Conservation (phyloP, 805 yeast genomes). For the Starmerella floris region DNA sequence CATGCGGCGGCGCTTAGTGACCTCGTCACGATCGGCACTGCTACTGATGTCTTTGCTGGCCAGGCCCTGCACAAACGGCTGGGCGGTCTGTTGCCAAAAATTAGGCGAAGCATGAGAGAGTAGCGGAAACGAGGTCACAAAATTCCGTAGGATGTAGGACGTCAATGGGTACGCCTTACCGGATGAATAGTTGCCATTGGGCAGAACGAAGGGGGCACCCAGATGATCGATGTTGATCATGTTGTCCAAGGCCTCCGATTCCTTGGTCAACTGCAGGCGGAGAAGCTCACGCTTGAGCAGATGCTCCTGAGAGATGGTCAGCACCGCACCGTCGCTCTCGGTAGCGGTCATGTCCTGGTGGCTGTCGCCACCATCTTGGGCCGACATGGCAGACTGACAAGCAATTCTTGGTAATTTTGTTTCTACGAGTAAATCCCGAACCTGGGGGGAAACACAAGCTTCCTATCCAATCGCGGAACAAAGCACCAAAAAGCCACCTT, state of each 20-base stretch:
- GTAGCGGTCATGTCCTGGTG: no score
- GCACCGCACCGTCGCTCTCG: background rate
- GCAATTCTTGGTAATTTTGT: no score
- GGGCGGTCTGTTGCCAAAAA: conserved; percentile 72
- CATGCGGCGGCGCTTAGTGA: conserved; percentile 55
- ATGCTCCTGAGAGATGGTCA: conserved; percentile 66
- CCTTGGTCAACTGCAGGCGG: conserved; percentile 46
- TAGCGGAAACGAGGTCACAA: conserved; percentile 61
- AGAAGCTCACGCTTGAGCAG: conserved; percentile 73
- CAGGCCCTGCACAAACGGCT: conserved; percentile 69
- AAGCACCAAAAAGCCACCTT: no score
- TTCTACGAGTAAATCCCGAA: no score
- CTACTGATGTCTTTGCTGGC: conserved; percentile 57
- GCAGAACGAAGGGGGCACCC: conserved; percentile 60
- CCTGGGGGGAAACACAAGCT: no score
- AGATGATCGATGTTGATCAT: conserved; percentile 51
- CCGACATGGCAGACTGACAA: no score
- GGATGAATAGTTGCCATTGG: conserved; percentile 31
- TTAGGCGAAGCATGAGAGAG: conserved; percentile 37
- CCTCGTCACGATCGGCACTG: conserved; percentile 60
- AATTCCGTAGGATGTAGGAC: conserved; percentile 49
- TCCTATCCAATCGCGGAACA: no score
- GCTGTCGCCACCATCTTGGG: no score
- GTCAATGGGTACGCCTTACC: conserved; percentile 47
- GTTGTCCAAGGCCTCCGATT: conserved; percentile 46